A percentile compares a stretch with the other conserved stretches of the same genome.
These are phyloP conservation scores for Populus hybrid DNA, from an alignment of 441 rosid species.

Conservation along the genomic window DNA sequence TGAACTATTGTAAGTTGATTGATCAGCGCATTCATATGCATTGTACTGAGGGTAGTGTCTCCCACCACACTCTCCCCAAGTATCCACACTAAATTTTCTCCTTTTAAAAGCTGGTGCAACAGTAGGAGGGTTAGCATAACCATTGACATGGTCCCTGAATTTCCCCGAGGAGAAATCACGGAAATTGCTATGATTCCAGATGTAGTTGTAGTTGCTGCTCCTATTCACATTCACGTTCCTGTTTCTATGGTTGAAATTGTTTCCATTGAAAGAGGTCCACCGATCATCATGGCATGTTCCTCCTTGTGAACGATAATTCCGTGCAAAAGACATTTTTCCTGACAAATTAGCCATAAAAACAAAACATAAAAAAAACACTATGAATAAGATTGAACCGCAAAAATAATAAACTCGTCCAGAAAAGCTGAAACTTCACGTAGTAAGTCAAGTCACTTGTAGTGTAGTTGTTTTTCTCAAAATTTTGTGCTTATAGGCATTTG, in stretches of 20 bases:
- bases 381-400: not conserved
- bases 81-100: slow-evolving; percentile 50
- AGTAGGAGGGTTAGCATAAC: slow-evolving; percentile 29
- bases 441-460: not conserved
- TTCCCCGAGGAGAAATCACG: slow-evolving; percentile 26
- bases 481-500: not conserved
- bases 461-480: not conserved
- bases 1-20: slow-evolving; percentile 26
- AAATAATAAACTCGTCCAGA: not conserved
- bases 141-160: slow-evolving; percentile 28
- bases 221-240: slow-evolving; percentile 21
- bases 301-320: slow-evolving; percentile 46
- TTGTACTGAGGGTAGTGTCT: slow-evolving; percentile 25
- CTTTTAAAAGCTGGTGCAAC: slow-evolving; percentile 50
- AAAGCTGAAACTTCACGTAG: not conserved
- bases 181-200: slow-evolving; percentile 25
- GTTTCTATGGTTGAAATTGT: slow-evolving; percentile 18
- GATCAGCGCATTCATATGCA: slow-evolving; percentile 26
- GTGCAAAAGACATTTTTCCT: slow-evolving; percentile 48
- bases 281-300: slow-evolving; percentile 35
- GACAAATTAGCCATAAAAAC: not conserved
- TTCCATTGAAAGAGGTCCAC: slow-evolving; percentile 31
- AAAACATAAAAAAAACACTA: not conserved
- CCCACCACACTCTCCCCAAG: slow-evolving; percentile 43
- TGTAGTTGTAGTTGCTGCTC: slow-evolving; percentile 17